Evolutionary conservation across 805 yeast genomes (phyloP).

Genomic region (Schwanniomyces vanrijiae): DNA sequence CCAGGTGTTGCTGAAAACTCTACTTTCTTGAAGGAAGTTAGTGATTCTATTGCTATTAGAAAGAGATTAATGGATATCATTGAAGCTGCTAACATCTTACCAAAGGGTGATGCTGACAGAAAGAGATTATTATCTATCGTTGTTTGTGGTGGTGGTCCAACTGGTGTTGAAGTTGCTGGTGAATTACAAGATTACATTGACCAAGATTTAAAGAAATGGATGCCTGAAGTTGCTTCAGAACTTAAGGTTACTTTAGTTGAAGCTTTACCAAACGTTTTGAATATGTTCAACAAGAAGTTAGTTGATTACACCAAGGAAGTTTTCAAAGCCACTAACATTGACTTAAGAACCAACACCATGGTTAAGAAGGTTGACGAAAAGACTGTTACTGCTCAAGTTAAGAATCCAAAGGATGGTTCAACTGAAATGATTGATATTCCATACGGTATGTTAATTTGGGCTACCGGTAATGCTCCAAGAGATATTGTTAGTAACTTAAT

Average conservation of each 20-base stretch:
- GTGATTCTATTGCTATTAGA: slow-evolving; percentile 84
- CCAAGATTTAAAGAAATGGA: slow-evolving; percentile 86
- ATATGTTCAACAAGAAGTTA: slow-evolving; percentile 66
- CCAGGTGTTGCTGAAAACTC: slow-evolving; percentile 92
- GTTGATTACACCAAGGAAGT: slow-evolving; percentile 79
- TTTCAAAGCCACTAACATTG: slow-evolving; percentile 64
- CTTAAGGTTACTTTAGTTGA: slow-evolving; percentile 83
- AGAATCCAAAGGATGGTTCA: slow-evolving; percentile 61
- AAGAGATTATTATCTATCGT: slow-evolving; percentile 82
- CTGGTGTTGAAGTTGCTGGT: slow-evolving; percentile 97
- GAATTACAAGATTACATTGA: slow-evolving; percentile 92
- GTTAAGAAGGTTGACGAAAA: slow-evolving; percentile 79
- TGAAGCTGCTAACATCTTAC: slow-evolving; percentile 83
- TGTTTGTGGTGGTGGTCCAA: slow-evolving; percentile 98
- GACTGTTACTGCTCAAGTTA: slow-evolving; percentile 67
- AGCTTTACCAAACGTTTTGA: slow-evolving; percentile 86
- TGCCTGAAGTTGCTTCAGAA: slow-evolving; percentile 81
- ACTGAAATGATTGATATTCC: slow-evolving; percentile 65
- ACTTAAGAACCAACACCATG: slow-evolving; percentile 80
- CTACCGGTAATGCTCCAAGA: slow-evolving; percentile 94
- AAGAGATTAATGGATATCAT: slow-evolving; percentile 79
- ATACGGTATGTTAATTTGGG: slow-evolving; percentile 95
- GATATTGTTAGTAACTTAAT: slow-evolving; percentile 67
- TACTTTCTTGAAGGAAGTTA: slow-evolving; percentile 83
- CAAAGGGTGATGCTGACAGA: slow-evolving; percentile 75